Evolutionary conservation across 306 rosid genomes (phyloP).

Genomic region (Cicer cuneatum): DNA sequence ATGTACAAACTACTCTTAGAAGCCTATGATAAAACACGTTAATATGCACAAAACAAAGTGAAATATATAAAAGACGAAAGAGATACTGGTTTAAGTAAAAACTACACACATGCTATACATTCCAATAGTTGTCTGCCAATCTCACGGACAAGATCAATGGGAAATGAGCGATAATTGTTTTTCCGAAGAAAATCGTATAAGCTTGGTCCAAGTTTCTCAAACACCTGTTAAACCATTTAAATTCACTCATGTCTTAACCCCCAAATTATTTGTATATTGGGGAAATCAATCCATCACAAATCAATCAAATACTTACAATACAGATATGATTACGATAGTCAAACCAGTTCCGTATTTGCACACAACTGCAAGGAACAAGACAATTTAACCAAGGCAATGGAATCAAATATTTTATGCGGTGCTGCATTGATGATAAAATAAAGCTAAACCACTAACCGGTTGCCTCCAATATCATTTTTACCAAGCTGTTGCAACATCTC

Average conservation of each 20-base stretch:
- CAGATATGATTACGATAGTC: constrained; percentile 99
- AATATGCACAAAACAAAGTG: background rate
- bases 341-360: constrained; percentile 99
- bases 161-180: constrained; percentile 99
- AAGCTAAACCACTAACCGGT: constrained; percentile 64
- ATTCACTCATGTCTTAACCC: constrained; percentile 85
- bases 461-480: constrained; percentile 89
- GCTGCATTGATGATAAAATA: background rate
- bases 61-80: constrained; percentile 20
- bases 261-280: constrained; percentile 65
- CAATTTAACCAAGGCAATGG: constrained; percentile 71
- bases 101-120: constrained; percentile 99
- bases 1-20: background rate
- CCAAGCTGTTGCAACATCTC: constrained; percentile 91
- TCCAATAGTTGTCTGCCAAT: constrained; percentile 99
- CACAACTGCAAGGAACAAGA: constrained; percentile 99
- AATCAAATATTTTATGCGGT: constrained; percentile 30
- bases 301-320: constrained; percentile 96
- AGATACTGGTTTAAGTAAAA: constrained; percentile 61
- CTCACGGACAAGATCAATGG: constrained; percentile 99
- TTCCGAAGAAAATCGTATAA: constrained; percentile 99
- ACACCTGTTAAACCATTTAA: constrained; percentile 98
- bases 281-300: constrained; percentile 90
- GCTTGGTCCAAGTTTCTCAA: constrained; percentile 99
- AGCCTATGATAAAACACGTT: background rate